Evolutionary conservation across 768 basidiomycete species (phyloP), one percentile per base, ranked within the genome.

Genomic region (Obba rivulosa): DNA sequence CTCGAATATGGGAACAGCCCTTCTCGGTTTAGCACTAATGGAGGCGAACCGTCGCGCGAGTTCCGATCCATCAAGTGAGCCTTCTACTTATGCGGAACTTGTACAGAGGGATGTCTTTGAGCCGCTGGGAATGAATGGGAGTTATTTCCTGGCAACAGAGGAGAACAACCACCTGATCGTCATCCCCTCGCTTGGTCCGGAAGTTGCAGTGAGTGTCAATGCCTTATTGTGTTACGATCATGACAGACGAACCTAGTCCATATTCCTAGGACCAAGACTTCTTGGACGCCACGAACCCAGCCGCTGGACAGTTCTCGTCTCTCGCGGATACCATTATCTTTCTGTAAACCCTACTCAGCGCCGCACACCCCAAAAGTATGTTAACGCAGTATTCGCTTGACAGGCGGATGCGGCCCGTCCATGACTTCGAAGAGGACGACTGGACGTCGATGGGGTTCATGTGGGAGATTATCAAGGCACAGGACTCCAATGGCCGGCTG

Each of bases 271-370:
- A 77, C 45, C 55, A 59, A 13, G 64, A 67, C 43, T 67, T 77
- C 49, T 49, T 59, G n/a, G 71, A 73, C 42, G 57, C 66, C 0
- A 58, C 57, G 51, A 75, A 77, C 48, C 66, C 77, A 2, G 57
- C 73, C 2, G 78, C 71, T 2, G 78, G 77, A 1, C 78, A 81
- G 51, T 76, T 74, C 54, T 69, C 71, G 50, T 78, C 77, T 0
- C 62, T 80, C 10, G 55, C 68, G 1, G 80, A 80, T 53, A 61
- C 76, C 8, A 59, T 60, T 13, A 71, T 57, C 7, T 43, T 76
- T 41, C 74, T 75, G 67, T 69, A 71, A 45, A 67, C 69, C 3
- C 55, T 80, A 40, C 64, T 80, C 22, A 66, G 76, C 34, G 74
- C 78, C 1, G 10, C 23, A 1, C 43, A 36, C 21, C 9, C 69